Percentiles rank a stretch among this genome's conserved stretches.
phyloP scores from a whole-genome alignment of 805 yeast genomes.

The Candida pseudoglaebosa region DNA sequence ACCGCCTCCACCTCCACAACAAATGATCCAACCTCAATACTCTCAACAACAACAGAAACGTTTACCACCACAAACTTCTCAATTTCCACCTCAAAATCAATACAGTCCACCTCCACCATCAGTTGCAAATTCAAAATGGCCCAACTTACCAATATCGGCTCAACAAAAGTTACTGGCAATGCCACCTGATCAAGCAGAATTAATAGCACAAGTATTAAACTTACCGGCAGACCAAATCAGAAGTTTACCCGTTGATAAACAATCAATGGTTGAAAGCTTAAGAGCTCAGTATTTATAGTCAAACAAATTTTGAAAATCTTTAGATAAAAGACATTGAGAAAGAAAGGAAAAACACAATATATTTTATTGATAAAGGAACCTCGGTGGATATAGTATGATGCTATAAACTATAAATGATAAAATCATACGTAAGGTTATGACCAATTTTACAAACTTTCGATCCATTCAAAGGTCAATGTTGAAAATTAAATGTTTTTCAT shows the following conservation, averaged over 20 bases:
- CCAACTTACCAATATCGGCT: conserved; percentile 45
- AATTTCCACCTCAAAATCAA: neutral
- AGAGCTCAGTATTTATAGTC: conserved; percentile 48
- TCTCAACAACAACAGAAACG: conserved; percentile 10
- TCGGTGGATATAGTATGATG: no score
- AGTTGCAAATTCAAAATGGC: conserved; percentile 37
- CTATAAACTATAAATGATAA: no score
- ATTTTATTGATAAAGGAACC: no score
- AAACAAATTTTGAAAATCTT: neutral
- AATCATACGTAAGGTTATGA: no score
- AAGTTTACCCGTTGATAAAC: conserved; percentile 48
- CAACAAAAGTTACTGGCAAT: conserved; percentile 47
- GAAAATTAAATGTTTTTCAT: no score
- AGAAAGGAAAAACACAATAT: no score
- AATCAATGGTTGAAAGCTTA: conserved; percentile 51
- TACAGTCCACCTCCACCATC: conserved; percentile 11
- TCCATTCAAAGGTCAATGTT: no score
- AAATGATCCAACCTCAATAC: conserved; percentile 7
- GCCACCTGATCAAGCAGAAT: conserved; percentile 55
- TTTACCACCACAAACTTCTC: conserved; percentile 6
- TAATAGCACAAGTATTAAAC: conserved; percentile 51
- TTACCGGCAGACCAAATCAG: conserved; percentile 48
- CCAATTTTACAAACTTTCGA: no score
- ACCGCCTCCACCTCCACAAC: conserved; percentile 16
- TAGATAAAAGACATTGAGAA: no score